A percentile compares a stretch with the other conserved stretches of the same genome.
Evolutionary conservation across 1,284 basidiomycete species (phyloP).

Genomic region (Amylostereum chailletii): DNA sequence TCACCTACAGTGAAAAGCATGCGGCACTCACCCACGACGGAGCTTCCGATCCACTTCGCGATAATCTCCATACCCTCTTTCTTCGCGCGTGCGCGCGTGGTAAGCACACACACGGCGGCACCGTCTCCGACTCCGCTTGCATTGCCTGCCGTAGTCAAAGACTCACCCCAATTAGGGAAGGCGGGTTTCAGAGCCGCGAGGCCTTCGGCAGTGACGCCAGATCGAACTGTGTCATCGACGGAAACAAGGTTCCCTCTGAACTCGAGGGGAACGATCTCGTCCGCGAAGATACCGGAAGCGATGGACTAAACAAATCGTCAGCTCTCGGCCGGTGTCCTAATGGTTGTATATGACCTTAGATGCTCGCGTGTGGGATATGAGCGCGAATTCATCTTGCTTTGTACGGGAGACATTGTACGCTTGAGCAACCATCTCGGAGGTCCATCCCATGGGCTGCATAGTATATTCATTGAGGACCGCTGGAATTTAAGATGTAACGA

Average conservation of each 20-base stretch:
- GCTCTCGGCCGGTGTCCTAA: no score
- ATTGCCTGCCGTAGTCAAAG: slow-evolving; percentile 80
- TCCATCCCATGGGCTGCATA: slow-evolving; percentile 85
- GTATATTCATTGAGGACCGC: background rate
- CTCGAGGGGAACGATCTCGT: slow-evolving; percentile 76
- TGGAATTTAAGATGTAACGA: background rate
- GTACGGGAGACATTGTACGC: slow-evolving; percentile 66
- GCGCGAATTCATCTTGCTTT: slow-evolving; percentile 77
- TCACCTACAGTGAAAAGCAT: background rate
- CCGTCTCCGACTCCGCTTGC: slow-evolving; percentile 95
- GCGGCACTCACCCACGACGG: slow-evolving; percentile 62
- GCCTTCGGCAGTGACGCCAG: slow-evolving; percentile 64
- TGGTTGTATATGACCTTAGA: slow-evolving; percentile 32
- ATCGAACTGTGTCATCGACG: slow-evolving; percentile 77
- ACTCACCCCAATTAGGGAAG: slow-evolving; percentile 73
- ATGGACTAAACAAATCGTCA: no score
- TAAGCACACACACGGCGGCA: slow-evolving; percentile 85
- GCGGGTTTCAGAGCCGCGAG: slow-evolving; percentile 63
- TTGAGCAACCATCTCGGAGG: slow-evolving; percentile 79
- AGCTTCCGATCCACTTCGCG: slow-evolving; percentile 80
- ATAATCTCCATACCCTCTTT: slow-evolving; percentile 81
- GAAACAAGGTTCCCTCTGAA: slow-evolving; percentile 48
- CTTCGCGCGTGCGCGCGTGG: slow-evolving; percentile 77
- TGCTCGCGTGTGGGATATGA: slow-evolving; percentile 76
- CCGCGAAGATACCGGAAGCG: slow-evolving; percentile 55